These are phyloP conservation scores for Garcia nutans DNA, from an alignment of 345 rosid species.

Conservation along the genomic window DNA sequence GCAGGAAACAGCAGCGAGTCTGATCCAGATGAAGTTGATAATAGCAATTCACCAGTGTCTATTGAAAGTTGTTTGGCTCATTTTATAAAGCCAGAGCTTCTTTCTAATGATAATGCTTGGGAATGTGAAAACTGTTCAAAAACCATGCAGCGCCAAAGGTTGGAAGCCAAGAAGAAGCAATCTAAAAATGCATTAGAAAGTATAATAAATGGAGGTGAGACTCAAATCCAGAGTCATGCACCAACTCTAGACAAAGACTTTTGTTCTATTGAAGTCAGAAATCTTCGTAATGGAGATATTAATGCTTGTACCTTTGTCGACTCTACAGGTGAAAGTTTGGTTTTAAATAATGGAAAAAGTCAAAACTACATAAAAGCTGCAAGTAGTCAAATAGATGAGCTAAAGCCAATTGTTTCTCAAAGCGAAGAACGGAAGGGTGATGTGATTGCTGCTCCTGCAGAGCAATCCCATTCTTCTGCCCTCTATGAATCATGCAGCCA, in stretches of 20 bases:
- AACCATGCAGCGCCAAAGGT: conserved; percentile 39
- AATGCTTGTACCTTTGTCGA: conserved; percentile 15
- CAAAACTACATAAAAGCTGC: conserved; percentile 29
- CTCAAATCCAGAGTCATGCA: conserved; percentile 19
- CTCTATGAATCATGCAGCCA: conserved; percentile 23
- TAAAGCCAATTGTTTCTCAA: conserved; percentile 19
- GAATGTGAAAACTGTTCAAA: conserved; percentile 84
- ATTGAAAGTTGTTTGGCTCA: conserved; percentile 88
- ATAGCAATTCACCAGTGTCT: conserved; percentile 80
- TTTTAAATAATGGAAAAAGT: conserved; percentile 28
- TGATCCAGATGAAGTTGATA: conserved; percentile 92
- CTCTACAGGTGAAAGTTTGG: conserved; percentile 20
- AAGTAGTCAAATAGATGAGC: conserved; percentile 24
- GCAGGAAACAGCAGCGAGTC: conserved; percentile 70
- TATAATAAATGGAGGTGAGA: conserved; percentile 32
- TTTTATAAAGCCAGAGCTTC: conserved; percentile 79
- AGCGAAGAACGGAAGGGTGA: conserved; percentile 20
- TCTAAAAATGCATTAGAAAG: conserved; percentile 25
- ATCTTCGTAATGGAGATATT: conserved; percentile 33
- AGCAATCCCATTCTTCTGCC: conserved; percentile 31
- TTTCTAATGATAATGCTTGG: conserved; percentile 94
- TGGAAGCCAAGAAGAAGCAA: conserved; percentile 44
- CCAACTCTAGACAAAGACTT: conserved; percentile 20
- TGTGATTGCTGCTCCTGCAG: conserved; percentile 17
- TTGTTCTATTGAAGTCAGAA: conserved; percentile 25